Percentiles rank a stretch among this genome's conserved stretches.
Evolutionary conservation across 441 rosid species (phyloP).

Genomic region (Sinapis alba): DNA sequence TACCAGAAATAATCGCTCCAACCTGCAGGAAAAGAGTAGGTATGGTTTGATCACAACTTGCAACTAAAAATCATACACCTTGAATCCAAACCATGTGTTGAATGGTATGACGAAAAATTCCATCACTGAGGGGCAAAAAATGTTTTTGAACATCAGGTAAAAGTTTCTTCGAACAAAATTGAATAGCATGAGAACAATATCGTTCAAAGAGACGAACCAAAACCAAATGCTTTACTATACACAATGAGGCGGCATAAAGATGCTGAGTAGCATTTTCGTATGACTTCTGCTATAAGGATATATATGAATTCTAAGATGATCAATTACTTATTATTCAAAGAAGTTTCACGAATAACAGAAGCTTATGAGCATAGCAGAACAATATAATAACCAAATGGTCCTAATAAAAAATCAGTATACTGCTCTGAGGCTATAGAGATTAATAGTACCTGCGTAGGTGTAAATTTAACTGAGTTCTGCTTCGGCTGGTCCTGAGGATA

Average conservation of each 20-base stretch:
- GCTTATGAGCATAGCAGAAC: slow-evolving; percentile 16
- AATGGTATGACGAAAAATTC: background rate
- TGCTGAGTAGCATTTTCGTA: slow-evolving; percentile 6
- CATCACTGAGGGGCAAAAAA: background rate
- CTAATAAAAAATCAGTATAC: slow-evolving; percentile 19
- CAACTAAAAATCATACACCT: slow-evolving; percentile 5
- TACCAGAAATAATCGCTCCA: slow-evolving; percentile 95
- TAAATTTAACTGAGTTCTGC: slow-evolving; percentile 93
- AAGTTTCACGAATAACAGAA: background rate
- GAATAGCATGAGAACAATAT: slow-evolving; percentile 16
- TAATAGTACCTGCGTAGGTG: slow-evolving; percentile 85
- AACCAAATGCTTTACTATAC: slow-evolving; percentile 1
- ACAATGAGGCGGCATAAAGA: slow-evolving; percentile 14
- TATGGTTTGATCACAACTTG: slow-evolving; percentile 16
- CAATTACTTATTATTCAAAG: slow-evolving; percentile 1
- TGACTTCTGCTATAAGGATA: background rate
- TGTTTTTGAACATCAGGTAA: slow-evolving; percentile 12
- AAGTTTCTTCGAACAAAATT: slow-evolving; percentile 2
- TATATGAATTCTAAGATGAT: slow-evolving; percentile 21
- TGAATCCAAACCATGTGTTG: background rate
- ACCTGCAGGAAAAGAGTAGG: slow-evolving; percentile 50
- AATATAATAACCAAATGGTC: slow-evolving; percentile 5
- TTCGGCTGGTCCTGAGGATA: slow-evolving; percentile 99
- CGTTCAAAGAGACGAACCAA: background rate
- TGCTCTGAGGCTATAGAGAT: slow-evolving; percentile 16